Evolutionary conservation across 176 grass and related monocot genomes (phyloP).

Genomic region (Tuctoria greenei): DNA sequence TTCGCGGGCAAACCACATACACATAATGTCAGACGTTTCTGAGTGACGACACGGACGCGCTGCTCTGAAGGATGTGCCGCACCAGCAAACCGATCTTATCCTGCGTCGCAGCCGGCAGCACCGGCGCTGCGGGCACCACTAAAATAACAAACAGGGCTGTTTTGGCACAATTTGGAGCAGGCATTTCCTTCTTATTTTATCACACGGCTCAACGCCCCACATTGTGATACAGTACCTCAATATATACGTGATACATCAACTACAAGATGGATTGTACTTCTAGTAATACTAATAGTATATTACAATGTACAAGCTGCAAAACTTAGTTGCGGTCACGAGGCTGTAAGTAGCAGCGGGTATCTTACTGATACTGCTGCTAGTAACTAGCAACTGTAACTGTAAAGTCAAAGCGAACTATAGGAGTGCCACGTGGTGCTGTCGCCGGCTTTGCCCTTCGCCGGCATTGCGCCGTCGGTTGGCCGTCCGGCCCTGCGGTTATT

Average conservation of each 20-base stretch:
- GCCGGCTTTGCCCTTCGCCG: constrained; percentile 10
- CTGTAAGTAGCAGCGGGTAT: constrained; percentile 17
- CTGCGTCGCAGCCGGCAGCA: constrained; percentile 1
- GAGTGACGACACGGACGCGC: background rate
- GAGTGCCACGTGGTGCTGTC: background rate
- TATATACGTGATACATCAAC: constrained; percentile 10
- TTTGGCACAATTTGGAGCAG: background rate
- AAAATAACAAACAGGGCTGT: background rate
- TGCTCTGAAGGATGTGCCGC: constrained; percentile 18
- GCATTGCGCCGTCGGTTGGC: constrained; percentile 32
- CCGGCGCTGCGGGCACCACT: background rate
- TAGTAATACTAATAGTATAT: background rate
- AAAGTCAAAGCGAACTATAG: constrained; percentile 26
- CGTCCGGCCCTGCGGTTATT: constrained; percentile 20
- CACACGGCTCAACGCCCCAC: background rate
- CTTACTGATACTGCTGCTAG: constrained; percentile 5
- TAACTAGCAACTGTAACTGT: constrained; percentile 32
- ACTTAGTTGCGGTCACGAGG: constrained; percentile 30
- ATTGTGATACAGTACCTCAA: background rate
- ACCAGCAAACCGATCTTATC: background rate
- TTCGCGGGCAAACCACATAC: too few species aligned
- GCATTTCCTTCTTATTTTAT: constrained; percentile 35
- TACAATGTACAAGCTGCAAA: constrained; percentile 51
- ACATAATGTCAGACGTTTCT: background rate
- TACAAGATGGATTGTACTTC: constrained; percentile 1